Evolutionary conservation across 176 grass and related monocot species (phyloP).

Genomic region (Carex littledalei): DNA sequence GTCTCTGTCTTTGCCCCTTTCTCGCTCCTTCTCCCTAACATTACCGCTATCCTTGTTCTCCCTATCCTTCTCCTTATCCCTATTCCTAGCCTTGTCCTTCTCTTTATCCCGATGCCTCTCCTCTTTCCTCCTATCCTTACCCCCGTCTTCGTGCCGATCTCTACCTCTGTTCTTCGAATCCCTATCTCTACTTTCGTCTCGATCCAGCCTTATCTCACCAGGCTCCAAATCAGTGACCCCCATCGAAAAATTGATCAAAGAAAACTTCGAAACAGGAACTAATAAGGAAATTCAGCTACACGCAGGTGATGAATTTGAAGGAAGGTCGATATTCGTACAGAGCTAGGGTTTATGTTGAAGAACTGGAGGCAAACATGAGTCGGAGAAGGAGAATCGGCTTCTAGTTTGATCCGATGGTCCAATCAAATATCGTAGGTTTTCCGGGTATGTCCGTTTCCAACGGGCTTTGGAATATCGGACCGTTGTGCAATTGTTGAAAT

Average conservation of each 20-base stretch:
- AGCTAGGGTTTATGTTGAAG: background rate
- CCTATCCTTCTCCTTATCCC: conserved; percentile 32
- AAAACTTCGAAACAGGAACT: background rate
- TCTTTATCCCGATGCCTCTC: conserved; percentile 37
- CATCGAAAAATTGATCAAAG: conserved; percentile 20
- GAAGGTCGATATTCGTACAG: background rate
- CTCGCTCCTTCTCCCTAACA: conserved; percentile 27
- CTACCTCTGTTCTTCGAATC: conserved; percentile 57
- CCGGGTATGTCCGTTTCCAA: background rate
- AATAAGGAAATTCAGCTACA: background rate
- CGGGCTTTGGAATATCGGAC: background rate
- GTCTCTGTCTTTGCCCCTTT: conserved; percentile 27
- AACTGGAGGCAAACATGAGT: background rate
- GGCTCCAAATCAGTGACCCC: conserved; percentile 30
- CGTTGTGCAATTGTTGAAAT: background rate
- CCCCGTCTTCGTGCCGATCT: conserved; percentile 34
- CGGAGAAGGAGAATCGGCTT: background rate
- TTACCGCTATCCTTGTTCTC: conserved; percentile 34
- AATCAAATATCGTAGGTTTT: background rate
- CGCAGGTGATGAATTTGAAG: background rate
- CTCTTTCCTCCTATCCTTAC: conserved; percentile 43
- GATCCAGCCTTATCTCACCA: conserved; percentile 44
- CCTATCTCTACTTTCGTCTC: conserved; percentile 29
- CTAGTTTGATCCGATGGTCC: background rate
- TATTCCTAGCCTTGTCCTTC: conserved; percentile 21